Percentiles rank a stretch among this genome's conserved stretches.
These are phyloP conservation scores for Vachellia pachyceras DNA, from an alignment of 306 rosid genomes.

Conservation along the genomic window DNA sequence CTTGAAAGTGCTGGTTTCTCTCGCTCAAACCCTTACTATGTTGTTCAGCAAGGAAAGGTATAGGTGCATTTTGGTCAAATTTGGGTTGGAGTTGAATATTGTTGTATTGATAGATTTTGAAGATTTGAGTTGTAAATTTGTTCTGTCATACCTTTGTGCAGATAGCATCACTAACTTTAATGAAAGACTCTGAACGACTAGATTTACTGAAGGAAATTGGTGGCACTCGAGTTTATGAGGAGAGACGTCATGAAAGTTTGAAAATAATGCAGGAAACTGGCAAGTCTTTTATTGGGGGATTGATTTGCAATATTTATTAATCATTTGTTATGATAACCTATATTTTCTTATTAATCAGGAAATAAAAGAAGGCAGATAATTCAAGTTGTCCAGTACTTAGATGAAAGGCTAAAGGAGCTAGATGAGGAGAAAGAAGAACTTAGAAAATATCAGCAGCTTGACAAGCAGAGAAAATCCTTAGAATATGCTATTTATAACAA, in stretches of 20 bases:
- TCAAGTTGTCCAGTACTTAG: constrained; percentile 98
- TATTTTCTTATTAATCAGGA: constrained; percentile 57
- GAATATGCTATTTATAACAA: constrained; percentile 89
- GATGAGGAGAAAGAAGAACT: constrained; percentile 99
- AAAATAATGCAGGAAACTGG: constrained; percentile 99
- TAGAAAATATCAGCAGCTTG: constrained; percentile 89
- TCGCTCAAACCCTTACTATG: constrained; percentile 98
- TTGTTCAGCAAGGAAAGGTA: constrained; percentile 99
- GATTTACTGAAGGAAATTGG: constrained; percentile 97
- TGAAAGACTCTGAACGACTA: constrained; percentile 95
- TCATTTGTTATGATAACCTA: constrained; percentile 21
- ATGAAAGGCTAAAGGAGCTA: constrained; percentile 90
- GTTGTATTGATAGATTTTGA: constrained; percentile 22
- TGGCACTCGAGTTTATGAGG: constrained; percentile 98
- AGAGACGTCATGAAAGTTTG: constrained; percentile 94
- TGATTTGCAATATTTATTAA: constrained; percentile 20
- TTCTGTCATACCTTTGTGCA: constrained; percentile 41
- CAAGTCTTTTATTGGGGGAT: constrained; percentile 38
- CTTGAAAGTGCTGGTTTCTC: constrained; percentile 99
- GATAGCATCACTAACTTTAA: constrained; percentile 92
- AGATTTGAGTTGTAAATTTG: constrained; percentile 8
- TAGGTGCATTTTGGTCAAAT: constrained; percentile 15
- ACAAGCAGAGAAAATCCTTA: constrained; percentile 86
- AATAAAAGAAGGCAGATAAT: constrained; percentile 92
- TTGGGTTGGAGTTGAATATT: constrained; percentile 33